Base-by-base conservation (phyloP, 148 eudicot species). In the Limonium bicolor region DNA sequence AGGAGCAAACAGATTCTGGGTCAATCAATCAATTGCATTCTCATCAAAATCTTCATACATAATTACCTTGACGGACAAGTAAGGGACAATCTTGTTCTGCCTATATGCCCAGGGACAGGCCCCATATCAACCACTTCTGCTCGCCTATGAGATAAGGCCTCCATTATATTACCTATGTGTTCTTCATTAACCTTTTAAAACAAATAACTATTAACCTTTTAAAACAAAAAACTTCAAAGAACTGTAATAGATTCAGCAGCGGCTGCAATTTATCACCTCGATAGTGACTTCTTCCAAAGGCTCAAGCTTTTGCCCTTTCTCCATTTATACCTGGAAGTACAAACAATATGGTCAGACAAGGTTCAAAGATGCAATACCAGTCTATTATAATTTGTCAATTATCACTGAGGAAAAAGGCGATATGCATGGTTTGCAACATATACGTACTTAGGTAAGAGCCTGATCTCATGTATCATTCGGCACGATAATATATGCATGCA, bases 211-310 rank as follows among this genome's bases (percentile, higher is more conserved):
- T n/a, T n/a, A n/a, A 15, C 25, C 11, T 33, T 39, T 47, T 13
- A 22, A 15, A 25, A 14, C 20, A 23, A 26, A 7, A 6, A 55
- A 41, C 20, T 46, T 24, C 36, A 16, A 16, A 57, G 15, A 33
- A 18, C n/a, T n/a, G n/a, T n/a, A 13, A 14, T 10, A 8, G 20
- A 31, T 34, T 36, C 33, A 24, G 12, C 24, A 18, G 32, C 7
- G 7, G 46, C 22, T 8, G 35, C 4, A 20, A 14, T 11, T n/a
- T 26, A 50, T 50, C 51, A 81, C 99, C 95, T 92, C 99, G 41
- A 92, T 74, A 18, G 95, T 92, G 41, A 92, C 99, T 81, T 92
- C 99, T 72, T 92, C 99, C 55, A 92, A 64, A 41, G 99, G 99
- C 66, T 92, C 99, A 45, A 81, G 73, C 69, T 77, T 92, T 55